Base-by-base conservation (phyloP, 2,329 filamentous ascomycete species). In the Emmonsiellopsis sp. region DNA sequence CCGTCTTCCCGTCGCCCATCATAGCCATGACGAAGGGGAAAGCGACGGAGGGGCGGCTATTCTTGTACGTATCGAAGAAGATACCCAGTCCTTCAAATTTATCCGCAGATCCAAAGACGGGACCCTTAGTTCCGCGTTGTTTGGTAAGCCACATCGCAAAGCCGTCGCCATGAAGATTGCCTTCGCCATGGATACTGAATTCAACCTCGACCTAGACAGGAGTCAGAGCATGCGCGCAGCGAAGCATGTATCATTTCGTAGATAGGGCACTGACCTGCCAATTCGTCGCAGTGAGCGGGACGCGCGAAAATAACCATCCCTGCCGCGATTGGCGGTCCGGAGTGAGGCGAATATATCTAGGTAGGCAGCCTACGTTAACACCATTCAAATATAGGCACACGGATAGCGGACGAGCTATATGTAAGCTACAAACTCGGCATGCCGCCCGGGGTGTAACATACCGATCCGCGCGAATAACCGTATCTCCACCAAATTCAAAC, bases 1-100 rank as follows among this genome's bases (percentile, higher is more conserved):
- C 69, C 6, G 86, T 95, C 67, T 89, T 77, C 57, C 93, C 92
- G 69, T 98, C 93, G 56, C 93, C 93, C 61, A 90, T 78, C 93
- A 97, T 97, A 58, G 91, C 92, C 91, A 97, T 96, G 64, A 98
- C 86, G 67, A 95, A 96, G 49, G 93, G 93, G 73, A 98, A 98
- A 46, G 95, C 87, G 42, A 89, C 86, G 43, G 93, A 93, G 0
- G 93, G 92, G 11, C 93, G 84, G 76, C 96, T 95, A 77, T 98
- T 98, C 83, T 98, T 98, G 80, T 98, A 98, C 44, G 93, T 98
- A 69, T 98, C 93, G 74, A 98, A 82, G 76, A 96, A 97, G 71
- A 98, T 80, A 52, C 90, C 93, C 46, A 98, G 80, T 4, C 93
- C 93, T 70, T 98, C 92, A 63, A 97, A 98, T 59, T 82, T 82